phyloP scores from a whole-genome alignment of 345 rosid genomes.

The Brassica incana region DNA sequence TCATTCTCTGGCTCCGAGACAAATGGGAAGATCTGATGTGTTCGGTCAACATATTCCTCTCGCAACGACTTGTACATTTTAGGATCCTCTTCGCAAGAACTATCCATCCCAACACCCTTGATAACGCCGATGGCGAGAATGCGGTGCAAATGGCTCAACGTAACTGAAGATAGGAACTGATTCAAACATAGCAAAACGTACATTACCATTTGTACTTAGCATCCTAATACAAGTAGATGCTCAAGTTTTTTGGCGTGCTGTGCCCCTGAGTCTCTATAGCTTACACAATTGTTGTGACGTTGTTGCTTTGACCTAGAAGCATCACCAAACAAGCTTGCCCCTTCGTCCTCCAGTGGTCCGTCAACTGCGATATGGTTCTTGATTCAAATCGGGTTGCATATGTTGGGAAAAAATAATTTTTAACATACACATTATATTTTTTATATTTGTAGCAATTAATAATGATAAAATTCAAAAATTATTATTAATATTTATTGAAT shows the following conservation, averaged over 20 bases:
- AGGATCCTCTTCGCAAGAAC: slow-evolving; percentile 10
- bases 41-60: not conserved
- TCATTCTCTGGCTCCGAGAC: slow-evolving; percentile 17
- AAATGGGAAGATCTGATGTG: slow-evolving; percentile 1
- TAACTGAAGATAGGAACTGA: not conserved
- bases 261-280: not conserved
- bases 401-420: too few species aligned
- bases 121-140: not conserved
- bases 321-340: not conserved
- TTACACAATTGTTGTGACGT: not conserved
- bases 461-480: too few species aligned
- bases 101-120: slow-evolving; percentile 5
- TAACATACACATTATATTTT: too few species aligned
- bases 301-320: not conserved
- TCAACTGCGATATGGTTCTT: not conserved
- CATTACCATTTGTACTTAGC: not conserved
- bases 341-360: not conserved
- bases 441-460: too few species aligned
- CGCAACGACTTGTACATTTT: not conserved
- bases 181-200: not conserved
- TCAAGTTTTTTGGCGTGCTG: not conserved
- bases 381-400: not conserved
- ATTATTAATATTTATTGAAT: too few species aligned
- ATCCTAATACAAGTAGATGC: not conserved
- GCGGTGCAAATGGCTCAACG: not conserved